Evolutionary conservation across 1,284 basidiomycete genomes (phyloP).

Genomic region (Cutaneotrichosporon cutaneum): DNA sequence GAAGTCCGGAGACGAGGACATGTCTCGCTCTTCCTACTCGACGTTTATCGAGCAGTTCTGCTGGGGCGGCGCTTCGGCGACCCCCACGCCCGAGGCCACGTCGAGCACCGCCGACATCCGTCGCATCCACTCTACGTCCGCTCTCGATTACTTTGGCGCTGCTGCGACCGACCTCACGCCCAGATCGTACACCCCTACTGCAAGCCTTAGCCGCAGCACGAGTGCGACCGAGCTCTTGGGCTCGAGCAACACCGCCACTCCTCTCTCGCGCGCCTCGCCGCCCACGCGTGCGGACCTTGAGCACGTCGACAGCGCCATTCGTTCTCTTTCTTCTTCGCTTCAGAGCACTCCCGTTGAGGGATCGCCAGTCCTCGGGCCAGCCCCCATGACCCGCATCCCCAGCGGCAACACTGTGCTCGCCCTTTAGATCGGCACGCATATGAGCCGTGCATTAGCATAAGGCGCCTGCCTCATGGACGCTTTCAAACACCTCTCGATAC

Average conservation of each 20-base stretch:
- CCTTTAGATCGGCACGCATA: conserved; percentile 7
- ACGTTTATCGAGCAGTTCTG: conserved; percentile 51
- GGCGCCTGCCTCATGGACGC: conserved; percentile 4
- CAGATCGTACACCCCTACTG: conserved; percentile 20
- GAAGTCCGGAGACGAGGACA: conserved; percentile 29
- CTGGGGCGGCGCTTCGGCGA: conserved; percentile 19
- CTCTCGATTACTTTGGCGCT: conserved; percentile 44
- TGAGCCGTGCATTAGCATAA: conserved; percentile 9
- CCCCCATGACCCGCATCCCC: conserved; percentile 14
- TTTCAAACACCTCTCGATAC: neutral
- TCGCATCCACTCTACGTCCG: conserved; percentile 36
- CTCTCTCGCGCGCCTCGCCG: conserved; percentile 9
- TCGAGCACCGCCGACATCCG: conserved; percentile 16
- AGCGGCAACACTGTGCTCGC: conserved; percentile 18
- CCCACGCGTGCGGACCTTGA: conserved; percentile 27
- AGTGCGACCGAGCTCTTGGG: conserved; percentile 11
- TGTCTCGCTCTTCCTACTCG: conserved; percentile 42
- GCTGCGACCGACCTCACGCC: conserved; percentile 27
- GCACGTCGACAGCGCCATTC: conserved; percentile 28
- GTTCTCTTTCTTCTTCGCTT: conserved; percentile 20
- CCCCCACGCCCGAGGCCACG: conserved; percentile 21
- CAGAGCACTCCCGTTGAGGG: conserved; percentile 22
- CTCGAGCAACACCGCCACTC: conserved; percentile 13
- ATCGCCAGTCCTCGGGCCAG: conserved; percentile 4
- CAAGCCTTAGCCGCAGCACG: conserved; percentile 13